Evolutionary conservation across 495 filamentous ascomycete species (phyloP), one percentile per base, ranked within the genome.

Genomic region (Umbilicaria muhlenbergii): DNA sequence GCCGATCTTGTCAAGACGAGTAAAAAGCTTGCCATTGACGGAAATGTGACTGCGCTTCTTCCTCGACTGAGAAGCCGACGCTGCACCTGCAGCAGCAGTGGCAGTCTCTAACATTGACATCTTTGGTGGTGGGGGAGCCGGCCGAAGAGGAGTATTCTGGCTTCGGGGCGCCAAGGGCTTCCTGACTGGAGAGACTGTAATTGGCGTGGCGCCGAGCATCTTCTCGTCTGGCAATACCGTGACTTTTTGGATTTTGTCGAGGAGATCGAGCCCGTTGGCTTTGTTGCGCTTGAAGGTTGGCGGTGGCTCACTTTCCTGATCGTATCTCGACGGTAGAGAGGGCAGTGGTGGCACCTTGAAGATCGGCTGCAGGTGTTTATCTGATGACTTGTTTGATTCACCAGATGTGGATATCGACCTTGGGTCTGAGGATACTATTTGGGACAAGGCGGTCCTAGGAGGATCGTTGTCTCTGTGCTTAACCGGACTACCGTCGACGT

Each of bases 21-120:
- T 86, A 55, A 93, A 98, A 15, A 74, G 74, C 56, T 91, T 92
- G 55, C 86, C 84, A 56, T 98, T 98, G 41, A 98, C 82, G 8
- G 78, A 74, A 13, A 96, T 73, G 44, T 83, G 73, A 32, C 80
- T 81, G 38, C 83, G 75, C 48, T 84, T 85, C 61, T 81, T 86
- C 36, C 74, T 64, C 16, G 74, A 67, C 36, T 80, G 80, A 32
- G 80, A 79, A 18, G 73, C 68, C n/a, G 77, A 70, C 3, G 81
- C 75, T 11, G 85, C 81, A 11, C 87, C 88, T 21, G 78, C 87
- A 3, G 77, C 77, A 21, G 85, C 80, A 5, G 91, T 94, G 10
- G 86, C 91, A 6, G 89, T 83, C 41, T 96, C 85, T 5, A 94
- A 65, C 13, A 94, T 81, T 1, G 84, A 89, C 89, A 96, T 96